Conservation (phyloP, 2,329 filamentous ascomycete species). For the Cyphellophora europaea region DNA sequence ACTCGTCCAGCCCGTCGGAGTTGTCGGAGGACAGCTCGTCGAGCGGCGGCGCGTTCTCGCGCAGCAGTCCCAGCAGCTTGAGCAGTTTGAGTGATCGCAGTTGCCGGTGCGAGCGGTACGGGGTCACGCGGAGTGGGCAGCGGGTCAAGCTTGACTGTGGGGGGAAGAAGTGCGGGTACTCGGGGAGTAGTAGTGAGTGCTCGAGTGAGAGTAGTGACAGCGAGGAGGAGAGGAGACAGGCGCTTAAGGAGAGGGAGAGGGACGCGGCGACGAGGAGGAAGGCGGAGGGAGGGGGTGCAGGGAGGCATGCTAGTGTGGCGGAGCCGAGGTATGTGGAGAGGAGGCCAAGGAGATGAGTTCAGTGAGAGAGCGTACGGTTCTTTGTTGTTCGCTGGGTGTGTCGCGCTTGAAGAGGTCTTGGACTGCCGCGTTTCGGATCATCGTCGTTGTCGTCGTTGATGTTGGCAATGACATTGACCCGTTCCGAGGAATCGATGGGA, state of each 20-base stretch:
- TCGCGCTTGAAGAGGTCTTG: no score
- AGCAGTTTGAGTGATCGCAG: slow-evolving; percentile 59
- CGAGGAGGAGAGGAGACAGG: slow-evolving; percentile 13
- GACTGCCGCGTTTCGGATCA: no score
- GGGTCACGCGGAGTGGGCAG: slow-evolving; percentile 86
- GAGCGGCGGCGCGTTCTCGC: slow-evolving; percentile 35
- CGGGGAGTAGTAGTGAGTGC: slow-evolving; percentile 16
- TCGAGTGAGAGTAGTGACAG: slow-evolving; percentile 9
- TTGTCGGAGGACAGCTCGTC: slow-evolving; percentile 48
- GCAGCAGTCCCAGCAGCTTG: slow-evolving; percentile 40
- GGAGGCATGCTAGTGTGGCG: no score
- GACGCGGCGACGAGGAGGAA: slow-evolving; percentile 1
- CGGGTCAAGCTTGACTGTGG: slow-evolving; percentile 95
- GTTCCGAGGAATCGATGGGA: no score
- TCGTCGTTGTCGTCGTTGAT: no score
- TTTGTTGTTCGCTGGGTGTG: no score
- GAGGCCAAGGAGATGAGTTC: no score
- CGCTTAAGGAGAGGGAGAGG: slow-evolving; percentile 1
- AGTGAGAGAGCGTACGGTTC: no score
- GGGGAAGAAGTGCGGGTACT: slow-evolving; percentile 76
- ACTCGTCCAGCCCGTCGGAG: slow-evolving; percentile 66
- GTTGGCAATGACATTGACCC: no score
- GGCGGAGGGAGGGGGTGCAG: background rate
- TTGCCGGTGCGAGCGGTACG: slow-evolving; percentile 93
- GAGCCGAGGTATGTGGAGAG: no score